Evolutionary conservation across 2,329 filamentous ascomycete species (phyloP), one percentile per base, ranked within the genome.

Genomic region (Xylariaceae sp.): DNA sequence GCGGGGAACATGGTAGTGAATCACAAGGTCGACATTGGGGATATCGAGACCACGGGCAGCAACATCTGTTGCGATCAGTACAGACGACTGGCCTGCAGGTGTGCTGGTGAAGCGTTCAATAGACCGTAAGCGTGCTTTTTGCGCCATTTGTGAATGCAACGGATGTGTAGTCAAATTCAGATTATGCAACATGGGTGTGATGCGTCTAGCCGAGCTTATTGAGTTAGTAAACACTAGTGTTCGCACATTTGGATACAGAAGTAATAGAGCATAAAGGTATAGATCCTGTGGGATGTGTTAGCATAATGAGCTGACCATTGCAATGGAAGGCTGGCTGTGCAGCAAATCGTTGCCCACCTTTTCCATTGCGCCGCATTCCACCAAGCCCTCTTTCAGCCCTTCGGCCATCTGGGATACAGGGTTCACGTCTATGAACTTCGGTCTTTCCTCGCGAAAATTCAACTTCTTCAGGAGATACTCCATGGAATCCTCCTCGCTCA

Each of bases 211-310:
- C 2, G 93, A 89, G 46, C 89, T 90, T 71, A 99, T 97, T 37
- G 92, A 96, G 75, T 99, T 99, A 23, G 92, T 92, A 71, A 99
- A 99, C 41, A 99, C 85, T 2, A 99, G 79, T 0, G 91, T 92
- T 26, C 92, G 88, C 30, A 87, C 83, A 41, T 87, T 87, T 1
- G 90, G 86, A 68, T 96, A 89, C 51, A 96, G 84, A 2, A 97
- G 81, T 0, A 97, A 80, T 7, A 96, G 79, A 0, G 92, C 83
- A 73, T 99, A 99, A 33, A 97, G 86, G 62, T 93, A 97, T 8
- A 99, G 84, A 71, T 99, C 94, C 83, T 89, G 23, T 11, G 8
- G 21, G 2, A 13, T 16, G n/a, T 11, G 18, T 60, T 48, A 60
- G 55, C 39, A 50, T 40, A 9, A 30, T 16, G 6, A 15, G 10